A percentile compares a stretch with the other conserved stretches of the same genome.
Evolutionary conservation across 352 stramenopile species (phyloP).

Genomic region (Phytophthora kernoviae): DNA sequence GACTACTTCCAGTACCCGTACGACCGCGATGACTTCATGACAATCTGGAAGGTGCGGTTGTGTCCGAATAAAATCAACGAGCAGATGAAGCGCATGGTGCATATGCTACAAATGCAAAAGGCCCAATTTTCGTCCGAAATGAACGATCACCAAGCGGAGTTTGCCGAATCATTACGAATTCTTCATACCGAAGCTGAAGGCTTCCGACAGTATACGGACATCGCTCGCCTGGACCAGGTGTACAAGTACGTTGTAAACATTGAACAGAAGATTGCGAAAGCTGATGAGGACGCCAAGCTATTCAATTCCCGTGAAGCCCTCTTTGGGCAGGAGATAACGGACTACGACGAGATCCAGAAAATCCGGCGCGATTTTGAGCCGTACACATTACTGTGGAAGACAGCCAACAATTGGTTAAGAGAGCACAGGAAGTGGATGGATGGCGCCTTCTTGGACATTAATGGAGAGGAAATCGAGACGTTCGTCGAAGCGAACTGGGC

Average conservation of each 20-base stretch:
- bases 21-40: conserved; percentile 88
- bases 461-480: conserved; percentile 92
- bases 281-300: conserved; percentile 86
- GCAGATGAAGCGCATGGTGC: conserved; percentile 82
- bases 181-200: conserved; percentile 90
- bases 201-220: conserved; percentile 87
- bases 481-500: conserved; percentile 85
- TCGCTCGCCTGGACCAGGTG: conserved; percentile 84
- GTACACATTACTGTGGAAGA: conserved; percentile 95
- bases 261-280: conserved; percentile 87
- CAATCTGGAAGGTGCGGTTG: conserved; percentile 88
- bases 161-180: conserved; percentile 81
- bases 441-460: conserved; percentile 88
- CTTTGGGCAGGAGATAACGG: conserved; percentile 88
- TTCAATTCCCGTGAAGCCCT: conserved; percentile 93
- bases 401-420: conserved; percentile 89
- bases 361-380: conserved; percentile 94
- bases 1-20: conserved; percentile 88
- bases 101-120: conserved; percentile 86
- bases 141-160: conserved; percentile 93
- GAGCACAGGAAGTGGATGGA: conserved; percentile 94
- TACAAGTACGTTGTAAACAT: conserved; percentile 89
- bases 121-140: conserved; percentile 88
- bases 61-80: conserved; percentile 90
- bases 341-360: conserved; percentile 91